Conservation (phyloP, 2,329 filamentous ascomycete species). For the Alternaria sp. region DNA sequence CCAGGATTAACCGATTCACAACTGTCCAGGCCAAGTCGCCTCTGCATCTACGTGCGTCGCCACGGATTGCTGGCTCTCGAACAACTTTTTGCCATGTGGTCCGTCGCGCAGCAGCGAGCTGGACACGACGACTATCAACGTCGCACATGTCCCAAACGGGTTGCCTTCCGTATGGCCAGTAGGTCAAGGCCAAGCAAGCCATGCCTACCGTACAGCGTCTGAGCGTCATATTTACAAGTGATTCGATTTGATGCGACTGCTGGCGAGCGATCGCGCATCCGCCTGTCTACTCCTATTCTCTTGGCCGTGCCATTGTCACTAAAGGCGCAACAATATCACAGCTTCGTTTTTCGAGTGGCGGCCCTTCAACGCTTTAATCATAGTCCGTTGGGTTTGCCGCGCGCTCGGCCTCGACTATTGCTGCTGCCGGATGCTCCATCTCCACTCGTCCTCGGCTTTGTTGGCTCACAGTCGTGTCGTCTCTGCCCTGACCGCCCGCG, state of each 20-base stretch:
- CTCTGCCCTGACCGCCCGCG: neutral
- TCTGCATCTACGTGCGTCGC: neutral
- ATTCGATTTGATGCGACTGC: neutral
- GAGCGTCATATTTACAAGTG: conserved; percentile 18
- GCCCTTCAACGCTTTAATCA: neutral
- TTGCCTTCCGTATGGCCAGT: conserved; percentile 15
- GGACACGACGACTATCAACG: neutral
- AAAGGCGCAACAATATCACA: conserved; percentile 8
- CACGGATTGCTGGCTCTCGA: neutral
- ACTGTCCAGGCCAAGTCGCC: conserved; percentile 1
- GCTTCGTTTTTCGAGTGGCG: conserved; percentile 9
- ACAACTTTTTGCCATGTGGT: conserved; percentile 7
- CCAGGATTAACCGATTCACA: neutral
- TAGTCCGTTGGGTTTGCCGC: neutral
- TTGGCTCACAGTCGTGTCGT: neutral
- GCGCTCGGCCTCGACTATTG: conserved; percentile 17
- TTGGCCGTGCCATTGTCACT: conserved; percentile 7
- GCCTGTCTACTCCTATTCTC: conserved; percentile 9
- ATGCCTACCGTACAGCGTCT: conserved; percentile 16
- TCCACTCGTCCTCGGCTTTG: conserved; percentile 6
- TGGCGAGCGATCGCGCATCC: neutral
- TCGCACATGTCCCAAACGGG: conserved; percentile 9
- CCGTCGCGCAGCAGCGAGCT: neutral
- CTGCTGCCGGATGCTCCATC: conserved; percentile 1
- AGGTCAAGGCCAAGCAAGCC: conserved; percentile 23